Evolutionary conservation across 2,329 filamentous ascomycete species (phyloP).

Genomic region (Paraphoma sp.): DNA sequence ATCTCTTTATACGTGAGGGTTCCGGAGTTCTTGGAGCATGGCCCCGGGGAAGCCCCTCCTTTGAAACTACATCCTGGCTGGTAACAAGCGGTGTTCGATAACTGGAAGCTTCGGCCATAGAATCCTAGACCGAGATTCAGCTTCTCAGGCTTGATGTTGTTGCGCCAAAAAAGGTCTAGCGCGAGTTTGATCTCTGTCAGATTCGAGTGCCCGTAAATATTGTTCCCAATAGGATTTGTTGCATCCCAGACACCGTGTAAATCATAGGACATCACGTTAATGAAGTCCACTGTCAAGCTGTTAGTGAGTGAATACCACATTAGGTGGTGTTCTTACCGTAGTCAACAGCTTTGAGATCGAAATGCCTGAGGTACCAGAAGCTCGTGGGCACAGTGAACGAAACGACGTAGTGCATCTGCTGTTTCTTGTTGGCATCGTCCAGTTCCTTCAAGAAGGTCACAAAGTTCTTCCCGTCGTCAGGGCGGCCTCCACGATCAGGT

Average conservation of each 20-base stretch:
- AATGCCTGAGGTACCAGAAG: too few relatives aligned
- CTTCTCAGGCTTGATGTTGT: constrained; percentile 48
- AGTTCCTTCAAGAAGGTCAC: too few relatives aligned
- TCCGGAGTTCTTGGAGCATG: neutral
- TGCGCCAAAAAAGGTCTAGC: constrained; percentile 56
- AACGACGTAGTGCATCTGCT: too few relatives aligned
- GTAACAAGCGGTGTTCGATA: constrained; percentile 20
- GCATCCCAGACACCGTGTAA: constrained; percentile 55
- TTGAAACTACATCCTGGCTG: constrained; percentile 9
- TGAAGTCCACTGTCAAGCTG: too few relatives aligned
- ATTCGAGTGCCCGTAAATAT: constrained; percentile 50
- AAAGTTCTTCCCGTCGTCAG: too few relatives aligned
- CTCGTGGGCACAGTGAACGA: too few relatives aligned
- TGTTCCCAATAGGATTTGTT: constrained; percentile 29
- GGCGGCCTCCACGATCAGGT: too few relatives aligned
- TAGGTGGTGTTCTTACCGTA: too few relatives aligned
- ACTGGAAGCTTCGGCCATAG: constrained; percentile 48
- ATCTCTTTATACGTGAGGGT: neutral
- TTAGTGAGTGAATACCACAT: too few relatives aligned
- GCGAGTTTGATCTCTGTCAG: constrained; percentile 53
- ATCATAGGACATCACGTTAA: constrained; percentile 51
- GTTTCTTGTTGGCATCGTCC: too few relatives aligned
- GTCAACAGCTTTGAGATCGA: too few relatives aligned
- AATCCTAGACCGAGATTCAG: constrained; percentile 54
- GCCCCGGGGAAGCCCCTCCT: neutral